Evolutionary conservation across 2,329 filamentous ascomycete genomes (phyloP), one percentile per base, ranked within the genome.

Genomic region (Beauveria sp.): DNA sequence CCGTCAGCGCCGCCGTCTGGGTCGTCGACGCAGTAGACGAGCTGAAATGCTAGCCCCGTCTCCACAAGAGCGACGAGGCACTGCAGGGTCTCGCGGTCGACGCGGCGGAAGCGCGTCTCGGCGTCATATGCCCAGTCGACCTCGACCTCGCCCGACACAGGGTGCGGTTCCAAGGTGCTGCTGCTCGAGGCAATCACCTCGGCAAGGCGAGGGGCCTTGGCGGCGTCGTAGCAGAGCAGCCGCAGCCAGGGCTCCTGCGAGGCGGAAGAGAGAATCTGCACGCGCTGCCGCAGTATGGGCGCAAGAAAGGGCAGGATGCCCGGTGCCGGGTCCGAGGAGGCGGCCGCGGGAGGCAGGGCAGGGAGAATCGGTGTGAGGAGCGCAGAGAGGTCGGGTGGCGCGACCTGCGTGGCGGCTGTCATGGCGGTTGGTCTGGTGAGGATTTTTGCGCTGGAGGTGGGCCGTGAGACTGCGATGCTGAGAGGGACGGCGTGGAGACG

Each of bases 61-160:
- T 86, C 84, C 40, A 77, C 73, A 28, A 92, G 74, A 3, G 82
- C 80, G 7, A 90, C 79, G 34, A 89, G 78, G 3, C 86, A 80
- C 68, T 93, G 88, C 57, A 93, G 73, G 0, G 90, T 95, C 74
- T 95, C 90, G 50, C 83, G 75, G 68, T 95, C 90, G 42, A 90
- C 72, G n/a, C 89, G 80, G 63, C 84, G 79, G 74, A 87, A 93
- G 59, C 82, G 80, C 31, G 80, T 79, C 63, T 84, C 79, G 8
- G 84, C 81, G 62, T 91, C 88, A 62, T 79, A 80, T 68, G 85
- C 82, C 80, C 83, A 85, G 71, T 90, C 86, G 22, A 93, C 75
- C 74, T 93, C 90, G 60, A 93, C 83, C 72, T 93, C 89, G 60
- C 89, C 90, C 2, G 88, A 91, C 5, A 88, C 85, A 3, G 90